Base-by-base conservation (phyloP, 257 asterid species). In the Capsicum rhomboideum region DNA sequence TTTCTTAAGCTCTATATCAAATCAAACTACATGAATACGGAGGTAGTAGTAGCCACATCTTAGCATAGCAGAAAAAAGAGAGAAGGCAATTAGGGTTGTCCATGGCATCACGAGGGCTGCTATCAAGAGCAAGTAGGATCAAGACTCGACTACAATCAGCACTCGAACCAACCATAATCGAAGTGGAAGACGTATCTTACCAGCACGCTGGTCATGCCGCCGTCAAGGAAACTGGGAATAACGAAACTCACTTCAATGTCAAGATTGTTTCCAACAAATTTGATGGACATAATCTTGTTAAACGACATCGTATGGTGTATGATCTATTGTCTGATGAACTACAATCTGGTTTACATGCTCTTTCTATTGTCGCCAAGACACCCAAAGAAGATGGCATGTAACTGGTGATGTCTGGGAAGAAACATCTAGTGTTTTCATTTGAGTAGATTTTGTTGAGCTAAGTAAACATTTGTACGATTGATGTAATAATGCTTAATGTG, bases 151-250 rank as follows among this genome's bases (percentile, higher is more conserved):
- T 96, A 71, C 94, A 91, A 83, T 86, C 93, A 78, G 95, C 95
- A 86, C 92, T 96, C 58, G 92, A 91, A 79, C 90, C 95, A 16
- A 89, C 88, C 88, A 54, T 88, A 18, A 82, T 96, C 83, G 97
- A 94, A 86, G 92, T 94, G 1, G 98, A 96, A 84, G 99, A 96
- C 89, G 97, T 96, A 11, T 96, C 99, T 34, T 84, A 93, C 87
- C 97, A 93, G 90, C 99, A 96, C 71, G 98, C 98, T 40, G 98
- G 98, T 23, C 99, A 96, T 91, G 94, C 92, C 72, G 98, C 97
- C 78, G 92, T 96, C 28, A 90, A 86, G 84, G 91, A 89, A 6
- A 92, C 85, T 77, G 96, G 90, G 78, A 88, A 93, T 4, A 88
- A 85, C 83, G 99, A 96, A 89, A 96, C 98, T 21, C 98, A 96